A percentile compares a stretch with the other conserved stretches of the same genome.
phyloP scores from a whole-genome alignment of 2,329 filamentous ascomycete species.

The Monosporascus sp. region DNA sequence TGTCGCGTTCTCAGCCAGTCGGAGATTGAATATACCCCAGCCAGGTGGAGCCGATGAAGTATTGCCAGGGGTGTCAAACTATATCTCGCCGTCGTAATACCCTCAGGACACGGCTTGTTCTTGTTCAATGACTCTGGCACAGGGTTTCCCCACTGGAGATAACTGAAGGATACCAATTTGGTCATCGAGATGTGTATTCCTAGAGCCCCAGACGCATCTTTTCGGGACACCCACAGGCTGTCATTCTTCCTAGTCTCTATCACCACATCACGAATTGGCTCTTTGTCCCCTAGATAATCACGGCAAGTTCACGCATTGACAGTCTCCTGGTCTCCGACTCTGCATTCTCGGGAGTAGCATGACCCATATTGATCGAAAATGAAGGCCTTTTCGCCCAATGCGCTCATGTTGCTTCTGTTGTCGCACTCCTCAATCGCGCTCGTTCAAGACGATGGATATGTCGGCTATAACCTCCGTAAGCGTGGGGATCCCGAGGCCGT shows the following conservation, averaged over 20 bases:
- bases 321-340: slow-evolving; percentile 16
- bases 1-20: slow-evolving; percentile 8
- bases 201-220: background rate
- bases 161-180: background rate
- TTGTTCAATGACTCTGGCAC: background rate
- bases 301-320: background rate
- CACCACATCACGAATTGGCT: background rate
- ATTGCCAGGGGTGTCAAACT: background rate
- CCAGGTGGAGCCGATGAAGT: background rate
- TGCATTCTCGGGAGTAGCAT: slow-evolving; percentile 18
- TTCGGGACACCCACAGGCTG: background rate
- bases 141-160: background rate
- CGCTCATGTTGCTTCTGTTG: slow-evolving; percentile 26
- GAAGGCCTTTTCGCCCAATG: slow-evolving; percentile 15
- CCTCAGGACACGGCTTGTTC: background rate
- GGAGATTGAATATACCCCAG: background rate
- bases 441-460: slow-evolving; percentile 41
- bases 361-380: slow-evolving; percentile 12
- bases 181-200: no score
- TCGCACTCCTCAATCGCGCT: slow-evolving; percentile 13
- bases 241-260: background rate
- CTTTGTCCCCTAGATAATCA: background rate
- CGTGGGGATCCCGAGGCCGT: slow-evolving; percentile 46
- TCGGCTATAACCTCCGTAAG: slow-evolving; percentile 49
- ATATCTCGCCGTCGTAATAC: background rate